These are phyloP conservation scores for Lactarius sanguifluus DNA, from an alignment of 768 basidiomycete species.

Conservation along the genomic window DNA sequence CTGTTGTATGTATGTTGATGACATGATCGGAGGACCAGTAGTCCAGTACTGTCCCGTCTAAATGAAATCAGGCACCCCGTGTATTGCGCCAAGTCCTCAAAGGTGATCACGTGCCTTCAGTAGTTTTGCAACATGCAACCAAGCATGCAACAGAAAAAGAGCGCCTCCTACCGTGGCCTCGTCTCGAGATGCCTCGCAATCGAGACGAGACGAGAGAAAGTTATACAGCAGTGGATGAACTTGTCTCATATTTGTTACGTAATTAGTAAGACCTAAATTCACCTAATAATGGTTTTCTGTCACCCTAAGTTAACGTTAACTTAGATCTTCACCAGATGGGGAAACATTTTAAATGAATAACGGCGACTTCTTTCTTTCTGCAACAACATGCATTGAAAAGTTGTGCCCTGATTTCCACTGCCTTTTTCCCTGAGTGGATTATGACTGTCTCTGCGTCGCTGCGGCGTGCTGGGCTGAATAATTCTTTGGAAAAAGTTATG, in stretches of 20 bases:
- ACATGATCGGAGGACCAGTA: not conserved
- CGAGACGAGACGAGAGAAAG: not conserved
- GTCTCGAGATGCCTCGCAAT: too few relatives aligned
- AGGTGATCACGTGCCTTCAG: not conserved
- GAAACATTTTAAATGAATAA: not conserved
- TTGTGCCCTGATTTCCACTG: not conserved
- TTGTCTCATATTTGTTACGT: too few relatives aligned
- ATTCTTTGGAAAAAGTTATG: not conserved
- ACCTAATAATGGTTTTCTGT: not conserved
- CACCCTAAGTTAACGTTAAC: too few relatives aligned
- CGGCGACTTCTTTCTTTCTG: not conserved
- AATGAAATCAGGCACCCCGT: not conserved
- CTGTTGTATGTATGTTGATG: not conserved
- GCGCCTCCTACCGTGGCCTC: too few relatives aligned
- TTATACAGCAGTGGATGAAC: not conserved
- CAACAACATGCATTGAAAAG: not conserved
- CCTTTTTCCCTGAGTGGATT: not conserved
- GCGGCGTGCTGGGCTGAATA: not conserved
- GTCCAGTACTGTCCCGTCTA: not conserved
- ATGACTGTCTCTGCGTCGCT: not conserved
- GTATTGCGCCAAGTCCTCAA: too few relatives aligned
- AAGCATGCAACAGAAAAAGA: not conserved
- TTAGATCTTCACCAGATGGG: not conserved
- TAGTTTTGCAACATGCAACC: not conserved
- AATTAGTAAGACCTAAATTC: not conserved